Evolutionary conservation across 1,139 yeast species (phyloP).

Genomic region (Saccharomycopsis hybrid): DNA sequence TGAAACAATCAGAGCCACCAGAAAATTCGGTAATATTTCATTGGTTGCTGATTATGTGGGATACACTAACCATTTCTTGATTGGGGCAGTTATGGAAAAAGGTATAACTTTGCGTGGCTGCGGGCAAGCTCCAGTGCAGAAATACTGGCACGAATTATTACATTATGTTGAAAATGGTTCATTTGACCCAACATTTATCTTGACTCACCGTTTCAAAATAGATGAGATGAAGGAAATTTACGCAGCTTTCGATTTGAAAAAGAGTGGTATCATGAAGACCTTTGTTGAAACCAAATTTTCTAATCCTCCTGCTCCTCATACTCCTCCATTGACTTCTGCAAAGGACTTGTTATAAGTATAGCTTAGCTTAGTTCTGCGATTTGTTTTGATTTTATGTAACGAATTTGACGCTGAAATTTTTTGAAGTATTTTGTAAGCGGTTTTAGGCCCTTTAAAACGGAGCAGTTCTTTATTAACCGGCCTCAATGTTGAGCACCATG

Average conservation of each 20-base stretch:
- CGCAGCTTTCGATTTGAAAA: neutral
- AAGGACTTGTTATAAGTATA: neutral
- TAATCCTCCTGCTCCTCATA: neutral
- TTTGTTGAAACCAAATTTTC: constrained; percentile 1
- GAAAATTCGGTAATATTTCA: neutral
- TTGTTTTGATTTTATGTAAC: too few species aligned
- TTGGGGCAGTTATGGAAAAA: neutral
- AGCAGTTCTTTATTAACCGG: too few species aligned
- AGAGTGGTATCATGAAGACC: neutral
- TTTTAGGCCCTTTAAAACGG: too few species aligned
- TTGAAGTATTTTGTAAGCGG: too few species aligned
- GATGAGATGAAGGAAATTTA: neutral
- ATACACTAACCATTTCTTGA: constrained; percentile 1
- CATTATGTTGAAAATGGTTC: neutral
- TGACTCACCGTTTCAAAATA: constrained; percentile 1
- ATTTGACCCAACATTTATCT: neutral
- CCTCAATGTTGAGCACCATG: too few species aligned
- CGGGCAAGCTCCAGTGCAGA: neutral
- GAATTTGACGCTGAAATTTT: too few species aligned
- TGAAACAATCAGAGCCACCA: neutral
- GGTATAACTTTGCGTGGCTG: neutral
- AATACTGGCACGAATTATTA: neutral
- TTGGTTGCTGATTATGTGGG: constrained; percentile 1
- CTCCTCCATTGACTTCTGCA: neutral
- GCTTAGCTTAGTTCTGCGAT: too few species aligned